phyloP scores from a whole-genome alignment of 2,329 filamentous ascomycete species.

The Neonectria hederae region DNA sequence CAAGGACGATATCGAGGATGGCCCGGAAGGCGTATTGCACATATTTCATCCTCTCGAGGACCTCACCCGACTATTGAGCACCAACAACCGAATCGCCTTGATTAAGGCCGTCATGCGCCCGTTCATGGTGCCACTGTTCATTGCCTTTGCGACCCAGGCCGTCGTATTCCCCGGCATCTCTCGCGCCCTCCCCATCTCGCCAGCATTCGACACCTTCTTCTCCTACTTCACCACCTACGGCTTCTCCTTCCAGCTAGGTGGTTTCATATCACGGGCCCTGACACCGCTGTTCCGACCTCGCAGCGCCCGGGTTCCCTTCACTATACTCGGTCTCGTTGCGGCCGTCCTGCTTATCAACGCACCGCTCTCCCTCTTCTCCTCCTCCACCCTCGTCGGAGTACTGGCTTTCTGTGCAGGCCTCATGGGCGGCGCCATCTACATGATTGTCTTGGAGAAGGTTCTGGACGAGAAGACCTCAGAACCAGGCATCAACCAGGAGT shows the following conservation, averaged over 20 bases:
- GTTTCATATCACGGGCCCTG: constrained; percentile 38
- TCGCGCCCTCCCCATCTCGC: constrained; percentile 40
- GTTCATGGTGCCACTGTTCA: constrained; percentile 42
- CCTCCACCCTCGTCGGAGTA: constrained; percentile 35
- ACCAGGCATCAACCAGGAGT: constrained; percentile 37
- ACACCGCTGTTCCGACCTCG: constrained; percentile 31
- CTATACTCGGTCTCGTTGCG: constrained; percentile 17
- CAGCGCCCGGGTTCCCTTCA: constrained; percentile 21
- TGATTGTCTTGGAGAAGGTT: constrained; percentile 34
- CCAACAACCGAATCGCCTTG: constrained; percentile 29
- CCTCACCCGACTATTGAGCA: constrained; percentile 24
- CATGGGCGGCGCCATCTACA: constrained; percentile 43
- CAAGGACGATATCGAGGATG: constrained; percentile 32
- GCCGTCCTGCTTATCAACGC: constrained; percentile 34
- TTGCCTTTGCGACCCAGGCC: constrained; percentile 36
- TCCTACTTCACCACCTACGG: constrained; percentile 43
- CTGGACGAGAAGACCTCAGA: constrained; percentile 33
- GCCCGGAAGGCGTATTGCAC: constrained; percentile 46
- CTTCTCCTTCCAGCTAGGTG: constrained; percentile 44
- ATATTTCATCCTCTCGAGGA: constrained; percentile 48
- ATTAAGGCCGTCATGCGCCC: constrained; percentile 30
- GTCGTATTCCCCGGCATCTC: constrained; percentile 43
- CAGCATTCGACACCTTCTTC: constrained; percentile 39
- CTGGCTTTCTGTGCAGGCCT: constrained; percentile 43
- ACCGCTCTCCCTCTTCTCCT: constrained; percentile 34